phyloP scores from a whole-genome alignment of 495 filamentous ascomycete species.

The Penicillium turbatum region DNA sequence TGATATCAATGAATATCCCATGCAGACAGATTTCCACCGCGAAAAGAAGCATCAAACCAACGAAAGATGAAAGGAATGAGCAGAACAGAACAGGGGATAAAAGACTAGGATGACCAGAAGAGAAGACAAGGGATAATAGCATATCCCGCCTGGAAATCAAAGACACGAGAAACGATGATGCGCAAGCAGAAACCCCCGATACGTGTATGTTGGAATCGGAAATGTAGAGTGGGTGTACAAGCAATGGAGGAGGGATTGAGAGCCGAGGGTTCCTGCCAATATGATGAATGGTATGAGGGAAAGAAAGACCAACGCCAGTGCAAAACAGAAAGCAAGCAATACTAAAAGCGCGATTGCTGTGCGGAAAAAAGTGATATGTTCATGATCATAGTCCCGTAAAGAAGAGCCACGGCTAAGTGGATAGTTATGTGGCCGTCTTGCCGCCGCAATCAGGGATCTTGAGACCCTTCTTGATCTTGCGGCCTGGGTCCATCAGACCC shows the following conservation, averaged over 20 bases:
- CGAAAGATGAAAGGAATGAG: neutral
- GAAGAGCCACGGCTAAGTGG: neutral
- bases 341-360: neutral
- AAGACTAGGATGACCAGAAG: neutral
- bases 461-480: constrained; percentile 79
- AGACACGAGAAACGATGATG: neutral
- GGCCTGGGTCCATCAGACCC: constrained; percentile 84
- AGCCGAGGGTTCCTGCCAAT: neutral
- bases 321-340: neutral
- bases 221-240: neutral
- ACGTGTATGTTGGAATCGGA: neutral
- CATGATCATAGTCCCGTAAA: constrained; percentile 24
- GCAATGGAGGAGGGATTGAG: neutral
- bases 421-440: constrained; percentile 48
- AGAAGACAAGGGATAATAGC: neutral
- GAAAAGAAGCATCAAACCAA: neutral
- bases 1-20: neutral
- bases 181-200: neutral
- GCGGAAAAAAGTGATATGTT: constrained; percentile 6
- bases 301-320: neutral
- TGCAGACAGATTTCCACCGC: neutral
- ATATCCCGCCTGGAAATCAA: neutral
- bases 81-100: neutral
- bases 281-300: neutral
- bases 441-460: constrained; percentile 86